A percentile compares a stretch with the other conserved stretches of the same genome.
Conservation (phyloP, 257 asterid genomes). For the Buddleja alternifolia region DNA sequence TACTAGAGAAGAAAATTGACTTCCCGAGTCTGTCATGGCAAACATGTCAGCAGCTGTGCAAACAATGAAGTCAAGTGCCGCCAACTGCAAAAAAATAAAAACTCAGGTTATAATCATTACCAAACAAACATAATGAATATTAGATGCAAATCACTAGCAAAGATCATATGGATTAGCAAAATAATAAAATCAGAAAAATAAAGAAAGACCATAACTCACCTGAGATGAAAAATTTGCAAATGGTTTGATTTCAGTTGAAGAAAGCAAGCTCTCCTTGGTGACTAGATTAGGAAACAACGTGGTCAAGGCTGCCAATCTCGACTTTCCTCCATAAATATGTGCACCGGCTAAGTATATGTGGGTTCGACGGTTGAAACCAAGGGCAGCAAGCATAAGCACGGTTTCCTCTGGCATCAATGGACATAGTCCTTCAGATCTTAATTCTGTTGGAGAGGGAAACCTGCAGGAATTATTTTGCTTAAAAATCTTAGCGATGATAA, state of each 20-base stretch:
- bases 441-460: constrained; percentile 70
- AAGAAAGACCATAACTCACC: constrained; percentile 46
- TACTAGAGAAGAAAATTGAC: constrained; percentile 89
- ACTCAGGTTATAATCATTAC: not conserved
- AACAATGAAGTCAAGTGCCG: constrained; percentile 91
- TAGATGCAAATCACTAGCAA: not conserved
- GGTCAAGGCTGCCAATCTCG: constrained; percentile 81
- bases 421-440: constrained; percentile 86
- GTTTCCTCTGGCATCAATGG: constrained; percentile 99
- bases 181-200: constrained; percentile 6
- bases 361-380: constrained; percentile 85
- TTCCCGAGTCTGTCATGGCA: constrained; percentile 98
- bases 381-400: constrained; percentile 93
- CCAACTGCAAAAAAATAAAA: constrained; percentile 81
- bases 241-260: constrained; percentile 77
- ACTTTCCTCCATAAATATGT: constrained; percentile 87
- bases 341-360: constrained; percentile 94
- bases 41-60: constrained; percentile 91
- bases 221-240: constrained; percentile 86
- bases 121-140: not conserved
- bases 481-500: constrained; percentile 9
- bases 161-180: not conserved
- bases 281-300: constrained; percentile 91
- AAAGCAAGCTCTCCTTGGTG: constrained; percentile 87
- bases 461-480: constrained; percentile 41